Evolutionary conservation across 164 flowering plant genomes (phyloP), one percentile per base, ranked within the genome.

Genomic region (Piper longum): DNA sequence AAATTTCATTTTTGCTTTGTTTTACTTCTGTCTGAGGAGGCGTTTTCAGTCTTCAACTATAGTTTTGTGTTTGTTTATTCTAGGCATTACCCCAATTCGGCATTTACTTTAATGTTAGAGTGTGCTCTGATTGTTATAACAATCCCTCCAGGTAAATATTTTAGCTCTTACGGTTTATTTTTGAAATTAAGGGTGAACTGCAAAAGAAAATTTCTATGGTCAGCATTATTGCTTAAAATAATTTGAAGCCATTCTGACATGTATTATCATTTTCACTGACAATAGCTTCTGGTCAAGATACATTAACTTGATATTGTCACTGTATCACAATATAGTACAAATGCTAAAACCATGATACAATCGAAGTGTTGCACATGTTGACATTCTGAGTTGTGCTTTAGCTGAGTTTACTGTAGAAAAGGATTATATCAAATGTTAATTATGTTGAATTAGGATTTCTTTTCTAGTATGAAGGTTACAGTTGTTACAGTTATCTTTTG

Each of bases 61-160:
- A 57, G 11, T 58, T 26, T 58, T 13, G 9, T 41, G 36, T 54
- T 6, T 36, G 36, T 44, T 43, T 0, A 44, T 65, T 69, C 59
- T 68, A 76, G 79, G 67, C 74, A 39, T 61, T 76, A 63, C 79
- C 79, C 18, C 76, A 72, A 54, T 76, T 73, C 58, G 79, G 79
- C 60, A 73, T 76, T 57, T 67, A 65, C 44, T 55, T 73, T 54
- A 65, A 62, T 63, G 79, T 73, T 36, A 67, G 79, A 68, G 79
- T 76, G 55, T 76, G 79, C 63, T 59, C 43, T 41, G 76, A 73
- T 57, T 76, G 79, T 61, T 76, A 73, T 65, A 76, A 76, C 64
- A 61, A 70, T 51, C 26, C 76, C 56, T 40, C 63, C 41, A 43
- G 68, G 79, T 76, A 70, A 70, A 43, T 36, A 44, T 55, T 63